A percentile compares a stretch with the other conserved stretches of the same genome.
phyloP scores from a whole-genome alignment of 2,329 filamentous ascomycete species.

The Zelopaecilomyces penicillatus region DNA sequence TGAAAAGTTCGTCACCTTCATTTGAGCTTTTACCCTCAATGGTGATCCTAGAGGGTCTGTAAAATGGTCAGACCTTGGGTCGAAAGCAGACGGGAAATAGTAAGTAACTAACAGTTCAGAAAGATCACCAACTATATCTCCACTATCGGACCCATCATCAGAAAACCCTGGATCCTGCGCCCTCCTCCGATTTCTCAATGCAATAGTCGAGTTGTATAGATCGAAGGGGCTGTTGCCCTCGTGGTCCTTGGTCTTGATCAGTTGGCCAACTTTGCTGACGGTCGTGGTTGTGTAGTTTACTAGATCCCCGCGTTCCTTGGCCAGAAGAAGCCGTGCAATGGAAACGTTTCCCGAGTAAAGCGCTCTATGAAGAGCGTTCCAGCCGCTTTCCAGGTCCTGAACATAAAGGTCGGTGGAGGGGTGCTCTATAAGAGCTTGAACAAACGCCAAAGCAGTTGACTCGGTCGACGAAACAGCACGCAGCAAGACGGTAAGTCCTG shows the following conservation, averaged over 20 bases:
- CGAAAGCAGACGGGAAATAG: background rate
- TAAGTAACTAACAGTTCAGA: constrained; percentile 20
- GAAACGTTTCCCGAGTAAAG: constrained; percentile 85
- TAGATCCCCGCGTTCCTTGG: constrained; percentile 62
- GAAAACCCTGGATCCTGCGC: constrained; percentile 37
- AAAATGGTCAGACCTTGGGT: constrained; percentile 7
- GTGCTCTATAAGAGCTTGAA: constrained; percentile 70
- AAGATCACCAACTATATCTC: constrained; percentile 32
- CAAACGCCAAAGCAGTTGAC: constrained; percentile 63
- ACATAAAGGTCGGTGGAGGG: constrained; percentile 76
- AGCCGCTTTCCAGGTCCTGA: constrained; percentile 86
- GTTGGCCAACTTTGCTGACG: constrained; percentile 55
- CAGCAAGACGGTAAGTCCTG: constrained; percentile 75
- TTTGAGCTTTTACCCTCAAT: constrained; percentile 7
- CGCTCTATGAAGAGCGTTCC: constrained; percentile 88
- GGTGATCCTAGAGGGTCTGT: constrained; percentile 12
- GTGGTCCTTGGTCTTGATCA: constrained; percentile 92
- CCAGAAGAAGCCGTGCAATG: constrained; percentile 73
- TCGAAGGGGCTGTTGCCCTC: constrained; percentile 95
- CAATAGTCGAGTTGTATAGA: constrained; percentile 81
- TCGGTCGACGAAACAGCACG: constrained; percentile 71
- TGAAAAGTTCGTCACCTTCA: constrained; percentile 75
- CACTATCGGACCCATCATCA: constrained; percentile 48
- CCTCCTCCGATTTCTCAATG: constrained; percentile 58
- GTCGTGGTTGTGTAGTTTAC: constrained; percentile 51